These are phyloP conservation scores for Pestalotiopsis sp. DNA, from an alignment of 2,329 filamentous ascomycete species.

Conservation along the genomic window DNA sequence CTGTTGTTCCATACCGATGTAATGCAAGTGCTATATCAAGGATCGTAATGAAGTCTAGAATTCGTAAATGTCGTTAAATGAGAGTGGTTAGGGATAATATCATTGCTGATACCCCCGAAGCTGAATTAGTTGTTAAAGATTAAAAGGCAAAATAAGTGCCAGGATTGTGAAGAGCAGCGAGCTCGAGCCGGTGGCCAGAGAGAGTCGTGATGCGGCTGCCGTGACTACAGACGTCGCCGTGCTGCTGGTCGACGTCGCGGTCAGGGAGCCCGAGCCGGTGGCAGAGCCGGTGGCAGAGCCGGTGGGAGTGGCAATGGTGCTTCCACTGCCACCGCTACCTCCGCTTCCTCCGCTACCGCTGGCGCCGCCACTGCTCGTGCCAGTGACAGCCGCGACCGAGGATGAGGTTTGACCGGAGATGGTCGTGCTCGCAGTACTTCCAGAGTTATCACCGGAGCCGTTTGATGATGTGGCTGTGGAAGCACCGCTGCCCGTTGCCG, in stretches of 20 bases:
- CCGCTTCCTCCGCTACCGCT: too few relatives aligned
- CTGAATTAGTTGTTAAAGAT: conserved; percentile 20
- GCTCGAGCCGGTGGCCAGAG: conserved; percentile 5
- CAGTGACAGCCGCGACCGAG: background rate
- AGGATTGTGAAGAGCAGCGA: conserved; percentile 25
- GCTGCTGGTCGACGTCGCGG: conserved; percentile 1
- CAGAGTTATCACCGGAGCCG: background rate
- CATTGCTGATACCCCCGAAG: conserved; percentile 9
- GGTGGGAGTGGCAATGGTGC: conserved; percentile 11
- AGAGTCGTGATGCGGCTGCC: conserved; percentile 12
- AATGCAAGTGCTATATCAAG: conserved; percentile 10
- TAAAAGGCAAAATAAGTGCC: conserved; percentile 28
- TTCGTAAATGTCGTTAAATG: conserved; percentile 8
- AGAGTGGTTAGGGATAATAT: conserved; percentile 1
- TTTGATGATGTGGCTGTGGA: background rate
- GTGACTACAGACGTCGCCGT: conserved; percentile 17
- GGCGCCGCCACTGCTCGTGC: background rate
- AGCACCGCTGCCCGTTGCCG: conserved; percentile 5
- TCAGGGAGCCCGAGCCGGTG: background rate
- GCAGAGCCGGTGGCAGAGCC: conserved; percentile 3
- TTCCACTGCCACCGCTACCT: background rate
- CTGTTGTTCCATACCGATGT: background rate
- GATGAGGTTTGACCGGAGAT: background rate
- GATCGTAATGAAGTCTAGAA: conserved; percentile 18
- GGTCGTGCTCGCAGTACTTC: background rate